These are phyloP conservation scores for Acanthamoeba royreba DNA, from an alignment of 208 protist genomes.

Conservation along the genomic window DNA sequence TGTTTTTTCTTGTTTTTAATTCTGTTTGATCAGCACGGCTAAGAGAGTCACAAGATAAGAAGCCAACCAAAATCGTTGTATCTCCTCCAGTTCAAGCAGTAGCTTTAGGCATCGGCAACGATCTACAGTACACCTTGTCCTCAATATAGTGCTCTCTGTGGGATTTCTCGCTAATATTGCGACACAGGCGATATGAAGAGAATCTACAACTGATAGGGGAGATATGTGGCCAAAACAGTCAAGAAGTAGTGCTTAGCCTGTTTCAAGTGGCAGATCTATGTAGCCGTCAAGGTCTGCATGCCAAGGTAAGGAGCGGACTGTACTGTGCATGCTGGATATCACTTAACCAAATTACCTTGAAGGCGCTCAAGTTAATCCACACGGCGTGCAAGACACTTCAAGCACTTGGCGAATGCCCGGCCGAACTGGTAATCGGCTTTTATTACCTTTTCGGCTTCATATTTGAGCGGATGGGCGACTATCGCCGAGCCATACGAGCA, in stretches of 20 bases:
- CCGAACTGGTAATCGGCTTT: conserved; percentile 37
- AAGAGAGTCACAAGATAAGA: too few species aligned
- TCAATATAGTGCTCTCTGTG: too few species aligned
- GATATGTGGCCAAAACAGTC: neutral
- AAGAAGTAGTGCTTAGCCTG: neutral
- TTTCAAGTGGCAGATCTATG: conserved; percentile 18
- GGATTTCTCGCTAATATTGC: too few species aligned
- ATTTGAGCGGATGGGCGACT: conserved; percentile 40
- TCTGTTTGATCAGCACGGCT: too few species aligned
- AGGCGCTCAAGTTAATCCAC: conserved; percentile 9
- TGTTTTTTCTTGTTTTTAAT: too few species aligned
- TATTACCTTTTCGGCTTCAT: conserved; percentile 32
- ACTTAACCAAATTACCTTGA: neutral
- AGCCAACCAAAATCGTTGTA: too few species aligned
- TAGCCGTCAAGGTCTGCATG: neutral
- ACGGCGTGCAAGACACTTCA: neutral
- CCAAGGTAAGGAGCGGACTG: neutral
- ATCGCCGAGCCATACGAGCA: neutral
- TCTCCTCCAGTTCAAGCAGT: too few species aligned
- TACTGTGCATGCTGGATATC: neutral
- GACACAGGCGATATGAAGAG: neutral
- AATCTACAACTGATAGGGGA: neutral
- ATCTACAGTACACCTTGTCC: too few species aligned
- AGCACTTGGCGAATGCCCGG: neutral
- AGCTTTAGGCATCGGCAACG: too few species aligned